Base-by-base conservation (phyloP, 2,329 filamentous ascomycete genomes). In the Pseudogymnoascus pannorum region DNA sequence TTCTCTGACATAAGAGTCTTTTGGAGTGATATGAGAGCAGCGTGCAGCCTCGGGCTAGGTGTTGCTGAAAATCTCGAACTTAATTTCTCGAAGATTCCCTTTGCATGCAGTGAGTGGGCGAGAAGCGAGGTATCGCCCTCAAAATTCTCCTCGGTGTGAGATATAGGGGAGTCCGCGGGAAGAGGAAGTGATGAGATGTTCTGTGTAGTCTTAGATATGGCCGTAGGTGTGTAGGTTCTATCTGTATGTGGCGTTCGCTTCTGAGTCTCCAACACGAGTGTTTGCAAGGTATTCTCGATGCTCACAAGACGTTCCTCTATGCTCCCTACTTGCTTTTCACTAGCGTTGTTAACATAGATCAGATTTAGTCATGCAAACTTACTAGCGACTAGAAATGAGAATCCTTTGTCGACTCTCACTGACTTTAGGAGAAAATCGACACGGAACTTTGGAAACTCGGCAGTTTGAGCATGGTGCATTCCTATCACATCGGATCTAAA, bases 371-470 rank as follows among this genome's bases (percentile, higher is more conserved):
- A 38, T 8, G 5, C 7, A n/a, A 18, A 44, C 62, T 42, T 26
- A 65, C 64, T 65, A 65, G 58, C 60, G 62, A 59, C 61, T 63
- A 14, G 64, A 65, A 7, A 65, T 64, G 11, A 65, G 35, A 22
- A 65, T 58, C 57, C 64, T 62, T 22, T 64, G 62, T 44, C 64
- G 48, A n/a, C 40, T 22, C 36, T 57, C 42, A 38, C 60, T 22
- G 31, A 44, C n/a, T 60, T 64, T 59, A 36, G 62, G 26, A 18
- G 36, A 16, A 36, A 20, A 48, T 35, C 14, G 60, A 40, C 61
- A 62, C n/a, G 57, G 26, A n/a, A 58, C 40, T 38, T 60, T 33
- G n/a, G 58, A 54, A 31, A 60, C 40, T 11, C 44, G 60, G 44
- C 61, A 62, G 36, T 62, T 62, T 11, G 58, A 62, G 35, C 61